Evolutionary conservation across 2,329 filamentous ascomycete genomes (phyloP), one percentile per base, ranked within the genome.

Genomic region (Sarocladium oryzae): DNA sequence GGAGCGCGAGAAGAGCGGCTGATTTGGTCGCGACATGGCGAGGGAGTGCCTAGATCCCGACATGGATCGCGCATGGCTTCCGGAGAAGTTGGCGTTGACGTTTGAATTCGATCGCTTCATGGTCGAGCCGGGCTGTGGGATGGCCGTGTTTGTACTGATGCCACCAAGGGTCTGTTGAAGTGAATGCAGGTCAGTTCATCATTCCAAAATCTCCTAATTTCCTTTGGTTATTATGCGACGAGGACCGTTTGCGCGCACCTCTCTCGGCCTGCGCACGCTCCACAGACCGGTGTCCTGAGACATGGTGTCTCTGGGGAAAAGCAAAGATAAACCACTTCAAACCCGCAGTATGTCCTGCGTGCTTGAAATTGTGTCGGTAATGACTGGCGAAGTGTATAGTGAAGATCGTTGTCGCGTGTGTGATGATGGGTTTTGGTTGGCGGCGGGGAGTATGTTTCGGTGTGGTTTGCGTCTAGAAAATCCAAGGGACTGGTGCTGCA

Each of bases 91-190:
- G 53, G 75, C 74, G 62, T 82, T 82, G 56, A 82, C 83, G 59
- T 83, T 84, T 11, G 89, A 91, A 63, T 84, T 93, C 26, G 88
- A 87, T 50, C 93, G 88, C 75, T 99, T 99, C 79, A 99, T 86
- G 36, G 90, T 89, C 36, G 92, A 97, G 24, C 88, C 80, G 8
- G 93, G 92, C 71, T 95, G 89, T 18, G 93, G 93, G 56, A 99
- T 88, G 20, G 83, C 82, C 18, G 88, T 87, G 67, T 90, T 92
- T 67, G 85, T 82, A 66, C 83, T 92, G 63, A 96, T 83, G 58
- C 84, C 85, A 57, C 86, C 91, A 54, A 97, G 81, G 51, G 93
- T 96, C 89, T 95, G 68, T 56, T 57, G 33, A 3, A 30, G 7
- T 30, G 28, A 7, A 30, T 30, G 45, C 49, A 10, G 10, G 16